Evolutionary conservation across 2,329 filamentous ascomycete species (phyloP).

Genomic region (Polytolypa hystricis): DNA sequence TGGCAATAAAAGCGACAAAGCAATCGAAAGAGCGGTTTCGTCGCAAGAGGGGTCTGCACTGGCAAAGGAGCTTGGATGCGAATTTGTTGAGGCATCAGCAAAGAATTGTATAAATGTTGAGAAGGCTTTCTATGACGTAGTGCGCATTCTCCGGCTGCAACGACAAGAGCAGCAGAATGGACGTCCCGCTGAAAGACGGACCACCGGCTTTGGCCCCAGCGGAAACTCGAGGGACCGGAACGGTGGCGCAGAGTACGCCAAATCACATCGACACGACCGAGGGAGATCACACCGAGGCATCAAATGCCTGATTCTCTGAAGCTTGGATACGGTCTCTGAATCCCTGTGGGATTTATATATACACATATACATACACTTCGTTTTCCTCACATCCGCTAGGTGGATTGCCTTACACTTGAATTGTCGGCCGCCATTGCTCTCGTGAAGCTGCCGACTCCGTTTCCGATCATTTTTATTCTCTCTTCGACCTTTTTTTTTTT

Average conservation of each 20-base stretch:
- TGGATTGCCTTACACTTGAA: slow-evolving; percentile 2
- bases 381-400: background rate
- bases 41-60: slow-evolving; percentile 90
- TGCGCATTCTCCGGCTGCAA: slow-evolving; percentile 77
- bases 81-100: slow-evolving; percentile 92
- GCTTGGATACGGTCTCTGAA: no score
- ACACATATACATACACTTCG: background rate
- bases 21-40: slow-evolving; percentile 90
- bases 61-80: slow-evolving; percentile 83
- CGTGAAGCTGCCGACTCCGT: no score
- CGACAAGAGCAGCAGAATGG: slow-evolving; percentile 44
- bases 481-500: no score
- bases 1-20: slow-evolving; percentile 95
- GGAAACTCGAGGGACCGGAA: slow-evolving; percentile 25
- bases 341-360: slow-evolving; percentile 1
- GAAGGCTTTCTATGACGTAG: slow-evolving; percentile 97
- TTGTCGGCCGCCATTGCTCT: no score
- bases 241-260: slow-evolving; percentile 28
- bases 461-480: no score
- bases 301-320: slow-evolving; percentile 29
- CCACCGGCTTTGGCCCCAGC: slow-evolving; percentile 24
- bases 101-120: slow-evolving; percentile 98
- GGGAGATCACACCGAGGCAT: slow-evolving; percentile 25
- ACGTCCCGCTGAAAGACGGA: slow-evolving; percentile 25
- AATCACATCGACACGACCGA: slow-evolving; percentile 29